Conservation (phyloP, 1,284 basidiomycete species). For the Heterobasidion occidentale region DNA sequence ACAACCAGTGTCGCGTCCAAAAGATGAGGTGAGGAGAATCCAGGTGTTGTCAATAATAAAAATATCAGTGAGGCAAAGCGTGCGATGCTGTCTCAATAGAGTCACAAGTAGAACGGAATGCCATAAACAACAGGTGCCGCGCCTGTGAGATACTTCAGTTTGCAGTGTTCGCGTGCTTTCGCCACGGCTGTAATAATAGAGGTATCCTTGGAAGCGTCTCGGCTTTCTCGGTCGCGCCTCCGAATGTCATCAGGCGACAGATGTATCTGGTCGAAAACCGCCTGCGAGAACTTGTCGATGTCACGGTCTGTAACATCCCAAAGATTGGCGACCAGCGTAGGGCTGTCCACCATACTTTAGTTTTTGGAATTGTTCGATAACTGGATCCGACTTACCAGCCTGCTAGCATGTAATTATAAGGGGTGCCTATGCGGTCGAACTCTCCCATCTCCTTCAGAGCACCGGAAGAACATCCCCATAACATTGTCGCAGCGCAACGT, state of each 20-base stretch:
- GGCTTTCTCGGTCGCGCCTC: conserved; percentile 16
- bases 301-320: conserved; percentile 99
- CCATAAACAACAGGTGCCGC: conserved; percentile 94
- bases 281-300: conserved; percentile 86
- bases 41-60: too few species aligned
- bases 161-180: conserved; percentile 72
- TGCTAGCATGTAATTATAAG: conserved; percentile 92
- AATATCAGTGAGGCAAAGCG: too few species aligned
- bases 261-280: conserved; percentile 72
- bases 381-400: conserved; percentile 68
- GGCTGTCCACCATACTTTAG: conserved; percentile 38
- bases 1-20: too few species aligned
- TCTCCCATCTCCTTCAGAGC: conserved; percentile 85
- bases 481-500: conserved; percentile 88
- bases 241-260: conserved; percentile 37
- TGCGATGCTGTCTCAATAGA: too few species aligned
- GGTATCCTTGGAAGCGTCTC: conserved; percentile 17
- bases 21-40: too few species aligned
- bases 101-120: conserved; percentile 76
- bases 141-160: conserved; percentile 91
- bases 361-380: neutral
- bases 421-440: conserved; percentile 87
- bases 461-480: conserved; percentile 99
- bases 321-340: conserved; percentile 87
- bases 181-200: conserved; percentile 79